Evolutionary conservation across 2,329 filamentous ascomycete genomes (phyloP).

Genomic region (Colletotrichum tropicicola): DNA sequence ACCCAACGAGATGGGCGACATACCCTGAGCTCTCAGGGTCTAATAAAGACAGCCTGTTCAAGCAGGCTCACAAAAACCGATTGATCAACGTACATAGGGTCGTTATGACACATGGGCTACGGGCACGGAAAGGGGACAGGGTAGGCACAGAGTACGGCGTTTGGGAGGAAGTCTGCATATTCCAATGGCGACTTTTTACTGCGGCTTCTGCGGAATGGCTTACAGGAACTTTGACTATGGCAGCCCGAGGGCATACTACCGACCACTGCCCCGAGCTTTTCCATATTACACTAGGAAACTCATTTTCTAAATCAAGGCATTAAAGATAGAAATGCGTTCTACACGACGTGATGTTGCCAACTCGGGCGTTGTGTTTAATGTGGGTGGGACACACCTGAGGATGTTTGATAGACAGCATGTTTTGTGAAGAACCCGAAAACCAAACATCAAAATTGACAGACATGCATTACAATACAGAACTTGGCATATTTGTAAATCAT

Average conservation of each 20-base stretch:
- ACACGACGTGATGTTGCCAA: too few relatives aligned
- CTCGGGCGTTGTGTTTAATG: too few relatives aligned
- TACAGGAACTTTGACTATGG: slow-evolving; percentile 3
- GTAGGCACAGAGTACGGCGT: slow-evolving; percentile 31
- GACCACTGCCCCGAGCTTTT: slow-evolving; percentile 13
- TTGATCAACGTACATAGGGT: slow-evolving; percentile 29
- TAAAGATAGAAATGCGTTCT: too few relatives aligned
- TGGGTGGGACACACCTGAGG: too few relatives aligned
- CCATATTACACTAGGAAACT: slow-evolving; percentile 21
- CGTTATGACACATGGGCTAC: slow-evolving; percentile 24
- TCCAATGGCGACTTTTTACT: slow-evolving; percentile 25
- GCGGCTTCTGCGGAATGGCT: slow-evolving; percentile 10
- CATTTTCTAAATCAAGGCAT: slow-evolving; percentile 13
- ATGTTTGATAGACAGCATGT: too few relatives aligned
- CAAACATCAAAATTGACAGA: too few relatives aligned
- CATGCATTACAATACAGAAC: too few relatives aligned
- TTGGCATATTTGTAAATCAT: too few relatives aligned
- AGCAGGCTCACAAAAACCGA: slow-evolving; percentile 20
- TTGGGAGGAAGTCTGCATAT: slow-evolving; percentile 28
- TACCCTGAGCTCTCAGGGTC: neutral
- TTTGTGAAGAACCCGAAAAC: too few relatives aligned
- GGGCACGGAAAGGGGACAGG: slow-evolving; percentile 17
- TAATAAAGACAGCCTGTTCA: slow-evolving; percentile 17
- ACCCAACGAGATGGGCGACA: neutral
- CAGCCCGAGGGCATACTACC: neutral